These are phyloP conservation scores for Mycena kentingensis DNA, from an alignment of 768 basidiomycete species.

Conservation along the genomic window DNA sequence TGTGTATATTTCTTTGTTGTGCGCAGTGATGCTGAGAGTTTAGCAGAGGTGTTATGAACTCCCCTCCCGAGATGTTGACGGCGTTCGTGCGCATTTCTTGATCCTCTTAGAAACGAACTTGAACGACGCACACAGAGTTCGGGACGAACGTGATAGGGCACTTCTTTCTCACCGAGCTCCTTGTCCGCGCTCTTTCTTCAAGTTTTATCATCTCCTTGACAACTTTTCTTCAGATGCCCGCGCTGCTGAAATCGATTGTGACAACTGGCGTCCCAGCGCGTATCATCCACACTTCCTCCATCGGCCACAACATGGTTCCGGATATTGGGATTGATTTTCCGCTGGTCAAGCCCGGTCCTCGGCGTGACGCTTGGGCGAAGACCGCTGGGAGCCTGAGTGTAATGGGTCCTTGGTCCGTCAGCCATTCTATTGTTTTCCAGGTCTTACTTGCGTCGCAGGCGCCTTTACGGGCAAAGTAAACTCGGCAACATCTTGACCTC, in stretches of 20 bases:
- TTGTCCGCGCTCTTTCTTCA: constrained; percentile 25
- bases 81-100: constrained; percentile 8
- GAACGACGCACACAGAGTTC: constrained; percentile 6
- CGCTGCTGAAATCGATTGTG: background rate
- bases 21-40: background rate
- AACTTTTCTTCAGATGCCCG: constrained; percentile 13
- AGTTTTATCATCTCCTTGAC: background rate
- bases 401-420: background rate
- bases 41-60: constrained; percentile 26
- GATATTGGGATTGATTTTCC: constrained; percentile 10
- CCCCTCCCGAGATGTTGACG: constrained; percentile 25
- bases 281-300: constrained; percentile 29
- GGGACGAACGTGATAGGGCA: constrained; percentile 20
- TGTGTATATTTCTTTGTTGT: constrained; percentile 5
- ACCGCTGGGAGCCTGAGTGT: constrained; percentile 4
- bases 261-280: constrained; percentile 19
- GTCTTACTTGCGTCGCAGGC: constrained; percentile 1
- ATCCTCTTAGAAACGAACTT: background rate
- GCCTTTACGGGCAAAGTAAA: constrained; percentile 18
- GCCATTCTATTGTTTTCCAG: background rate
- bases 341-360: constrained; percentile 4
- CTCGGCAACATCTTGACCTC: constrained; percentile 16
- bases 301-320: constrained; percentile 2
- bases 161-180: constrained; percentile 23
- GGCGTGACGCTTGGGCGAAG: constrained; percentile 16